Percentiles rank a stretch among this genome's conserved stretches.
These are phyloP conservation scores for Termitomyces sp. DNA, from an alignment of 768 basidiomycete species.

Conservation along the genomic window DNA sequence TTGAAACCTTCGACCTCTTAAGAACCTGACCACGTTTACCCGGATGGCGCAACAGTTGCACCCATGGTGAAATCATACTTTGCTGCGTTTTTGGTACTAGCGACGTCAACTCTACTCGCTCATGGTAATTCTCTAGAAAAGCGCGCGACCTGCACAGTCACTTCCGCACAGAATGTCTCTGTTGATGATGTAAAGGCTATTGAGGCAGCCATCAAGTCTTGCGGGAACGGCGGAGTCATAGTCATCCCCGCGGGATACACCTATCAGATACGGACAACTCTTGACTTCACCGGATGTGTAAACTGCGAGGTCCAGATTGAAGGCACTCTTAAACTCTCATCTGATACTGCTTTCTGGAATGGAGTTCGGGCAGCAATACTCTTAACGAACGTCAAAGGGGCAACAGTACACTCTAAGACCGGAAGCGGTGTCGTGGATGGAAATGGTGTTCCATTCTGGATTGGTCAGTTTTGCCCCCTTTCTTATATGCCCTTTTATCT, in stretches of 20 bases:
- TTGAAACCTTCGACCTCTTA: neutral
- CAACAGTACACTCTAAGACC: constrained; percentile 21
- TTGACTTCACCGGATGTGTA: constrained; percentile 23
- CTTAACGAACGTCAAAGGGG: constrained; percentile 17
- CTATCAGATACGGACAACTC: constrained; percentile 20
- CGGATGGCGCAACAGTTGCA: neutral
- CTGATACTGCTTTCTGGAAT: constrained; percentile 23
- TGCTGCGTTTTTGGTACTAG: constrained; percentile 2
- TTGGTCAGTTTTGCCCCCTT: constrained; percentile 9
- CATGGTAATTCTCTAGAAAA: constrained; percentile 12
- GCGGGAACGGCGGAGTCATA: constrained; percentile 25
- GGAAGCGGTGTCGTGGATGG: constrained; percentile 25
- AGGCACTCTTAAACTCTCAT: constrained; percentile 22
- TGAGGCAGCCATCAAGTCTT: constrained; percentile 21
- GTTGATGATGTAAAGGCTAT: constrained; percentile 26
- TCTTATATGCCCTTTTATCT: neutral
- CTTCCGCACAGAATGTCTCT: constrained; percentile 17
- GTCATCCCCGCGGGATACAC: constrained; percentile 21
- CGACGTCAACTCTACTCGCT: neutral
- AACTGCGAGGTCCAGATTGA: constrained; percentile 24
- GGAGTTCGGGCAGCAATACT: constrained; percentile 18
- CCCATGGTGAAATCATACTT: neutral
- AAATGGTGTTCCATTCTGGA: constrained; percentile 25
- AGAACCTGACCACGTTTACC: neutral
- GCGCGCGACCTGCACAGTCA: constrained; percentile 22